These are phyloP conservation scores for Zygosaccharomyces bailii DNA, from an alignment of 805 yeast species.

Conservation along the genomic window DNA sequence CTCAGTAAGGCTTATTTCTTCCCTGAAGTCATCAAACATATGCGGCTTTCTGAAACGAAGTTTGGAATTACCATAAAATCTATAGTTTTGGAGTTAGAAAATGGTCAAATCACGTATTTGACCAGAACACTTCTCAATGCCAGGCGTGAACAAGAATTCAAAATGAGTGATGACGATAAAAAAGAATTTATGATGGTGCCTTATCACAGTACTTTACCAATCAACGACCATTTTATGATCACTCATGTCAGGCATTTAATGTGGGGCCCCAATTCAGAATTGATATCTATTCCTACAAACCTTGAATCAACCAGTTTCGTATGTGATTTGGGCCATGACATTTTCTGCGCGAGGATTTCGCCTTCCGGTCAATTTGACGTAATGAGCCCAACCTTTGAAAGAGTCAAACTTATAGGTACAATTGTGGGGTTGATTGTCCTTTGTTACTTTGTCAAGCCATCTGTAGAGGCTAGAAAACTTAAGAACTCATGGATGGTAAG, in stretches of 20 bases:
- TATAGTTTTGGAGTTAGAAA: constrained; percentile 52
- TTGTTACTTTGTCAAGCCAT: constrained; percentile 52
- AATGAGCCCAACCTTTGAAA: constrained; percentile 65
- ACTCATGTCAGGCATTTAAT: constrained; percentile 50
- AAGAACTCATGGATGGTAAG: constrained; percentile 50
- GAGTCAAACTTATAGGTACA: constrained; percentile 57
- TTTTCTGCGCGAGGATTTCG: constrained; percentile 70
- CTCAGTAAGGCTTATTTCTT: constrained; percentile 54
- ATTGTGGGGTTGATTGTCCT: constrained; percentile 48
- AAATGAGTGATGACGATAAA: constrained; percentile 49
- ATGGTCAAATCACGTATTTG: constrained; percentile 62
- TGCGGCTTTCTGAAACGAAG: constrained; percentile 55
- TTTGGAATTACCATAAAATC: constrained; percentile 69
- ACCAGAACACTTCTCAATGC: constrained; percentile 70
- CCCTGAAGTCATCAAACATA: constrained; percentile 53
- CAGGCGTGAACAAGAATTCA: constrained; percentile 59
- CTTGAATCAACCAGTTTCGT: constrained; percentile 80
- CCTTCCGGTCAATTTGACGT: constrained; percentile 86
- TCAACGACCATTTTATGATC: constrained; percentile 47
- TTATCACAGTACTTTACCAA: constrained; percentile 60
- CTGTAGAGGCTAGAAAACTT: constrained; percentile 52
- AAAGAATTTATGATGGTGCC: constrained; percentile 57
- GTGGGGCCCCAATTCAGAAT: constrained; percentile 27
- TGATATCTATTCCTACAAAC: constrained; percentile 55
- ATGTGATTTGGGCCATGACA: constrained; percentile 62